phyloP scores from a whole-genome alignment of 768 basidiomycete species.

The Kondoa subrosea region DNA sequence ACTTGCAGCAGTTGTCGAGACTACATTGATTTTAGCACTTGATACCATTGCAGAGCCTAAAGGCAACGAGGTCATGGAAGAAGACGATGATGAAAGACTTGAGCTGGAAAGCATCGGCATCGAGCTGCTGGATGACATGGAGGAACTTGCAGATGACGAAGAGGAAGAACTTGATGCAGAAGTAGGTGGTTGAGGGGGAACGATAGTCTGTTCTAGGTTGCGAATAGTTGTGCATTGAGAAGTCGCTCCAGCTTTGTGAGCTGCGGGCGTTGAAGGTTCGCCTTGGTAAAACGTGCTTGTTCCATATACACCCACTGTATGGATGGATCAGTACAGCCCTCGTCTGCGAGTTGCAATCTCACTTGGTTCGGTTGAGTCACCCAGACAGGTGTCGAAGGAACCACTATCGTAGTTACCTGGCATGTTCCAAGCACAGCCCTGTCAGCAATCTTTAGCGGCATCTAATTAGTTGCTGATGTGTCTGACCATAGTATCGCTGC shows the following conservation, averaged over 20 bases:
- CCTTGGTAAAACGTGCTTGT: slow-evolving; percentile 35
- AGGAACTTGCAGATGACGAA: neutral
- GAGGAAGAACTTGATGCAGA: neutral
- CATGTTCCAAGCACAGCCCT: slow-evolving; percentile 31
- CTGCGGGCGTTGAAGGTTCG: slow-evolving; percentile 34
- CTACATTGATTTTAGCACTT: no score
- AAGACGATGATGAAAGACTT: no score
- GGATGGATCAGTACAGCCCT: slow-evolving; percentile 36
- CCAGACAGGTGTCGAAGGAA: slow-evolving; percentile 32
- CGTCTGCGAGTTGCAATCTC: slow-evolving; percentile 33
- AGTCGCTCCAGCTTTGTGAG: slow-evolving; percentile 41
- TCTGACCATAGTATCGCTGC: neutral
- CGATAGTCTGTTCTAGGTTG: slow-evolving; percentile 36
- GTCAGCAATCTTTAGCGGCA: neutral
- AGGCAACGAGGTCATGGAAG: no score
- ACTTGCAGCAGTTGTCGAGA: no score
- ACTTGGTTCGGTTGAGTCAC: slow-evolving; percentile 15
- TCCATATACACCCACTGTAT: slow-evolving; percentile 30
- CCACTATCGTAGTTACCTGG: slow-evolving; percentile 37
- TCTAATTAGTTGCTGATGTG: neutral
- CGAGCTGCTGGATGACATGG: no score
- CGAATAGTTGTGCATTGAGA: slow-evolving; percentile 44
- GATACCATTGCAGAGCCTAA: no score
- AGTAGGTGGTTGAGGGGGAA: slow-evolving; percentile 23
- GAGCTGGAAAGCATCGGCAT: no score